These are phyloP conservation scores for Teratosphaeria pseudoeucalypti DNA, from an alignment of 2,329 filamentous ascomycete genomes.

Conservation along the genomic window DNA sequence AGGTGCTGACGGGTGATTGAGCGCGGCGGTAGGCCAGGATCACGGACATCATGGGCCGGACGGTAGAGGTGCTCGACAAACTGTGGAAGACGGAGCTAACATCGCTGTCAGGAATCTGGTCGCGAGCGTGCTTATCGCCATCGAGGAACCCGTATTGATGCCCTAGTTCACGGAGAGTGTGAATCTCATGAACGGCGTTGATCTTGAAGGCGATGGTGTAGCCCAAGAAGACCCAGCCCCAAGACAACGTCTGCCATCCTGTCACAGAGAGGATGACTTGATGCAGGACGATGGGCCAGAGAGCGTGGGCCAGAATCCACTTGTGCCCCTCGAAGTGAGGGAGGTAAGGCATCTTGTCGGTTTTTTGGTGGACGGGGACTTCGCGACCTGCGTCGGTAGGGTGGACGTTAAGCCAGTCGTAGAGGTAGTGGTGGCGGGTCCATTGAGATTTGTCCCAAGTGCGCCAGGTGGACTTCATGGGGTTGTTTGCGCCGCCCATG, in stretches of 20 bases:
- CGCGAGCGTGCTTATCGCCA: conserved; percentile 35
- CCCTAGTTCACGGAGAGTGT: conserved; percentile 29
- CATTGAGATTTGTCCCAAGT: background rate
- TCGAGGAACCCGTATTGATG: conserved; percentile 34
- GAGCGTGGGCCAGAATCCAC: conserved; percentile 32
- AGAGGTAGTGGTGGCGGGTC: background rate
- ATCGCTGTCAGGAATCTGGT: conserved; percentile 30
- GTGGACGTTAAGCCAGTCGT: background rate
- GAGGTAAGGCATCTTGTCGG: conserved; percentile 33
- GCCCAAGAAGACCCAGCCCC: conserved; percentile 25
- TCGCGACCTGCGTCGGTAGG: conserved; percentile 14
- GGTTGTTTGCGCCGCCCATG: background rate
- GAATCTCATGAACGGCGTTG: conserved; percentile 32
- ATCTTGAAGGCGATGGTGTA: conserved; percentile 32
- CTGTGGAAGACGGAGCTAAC: background rate
- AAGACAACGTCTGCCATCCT: conserved; percentile 21
- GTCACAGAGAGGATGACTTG: conserved; percentile 26
- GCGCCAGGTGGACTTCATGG: background rate
- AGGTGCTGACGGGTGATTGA: conserved; percentile 10
- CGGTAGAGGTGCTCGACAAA: background rate
- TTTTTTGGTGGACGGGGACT: conserved; percentile 32
- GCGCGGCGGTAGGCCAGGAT: conserved; percentile 22
- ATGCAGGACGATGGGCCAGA: conserved; percentile 30
- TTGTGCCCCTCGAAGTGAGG: conserved; percentile 27
- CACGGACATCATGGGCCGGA: conserved; percentile 21